Conservation (phyloP, 1,284 basidiomycete species). For the Pyrrhoderma lamaoense region DNA sequence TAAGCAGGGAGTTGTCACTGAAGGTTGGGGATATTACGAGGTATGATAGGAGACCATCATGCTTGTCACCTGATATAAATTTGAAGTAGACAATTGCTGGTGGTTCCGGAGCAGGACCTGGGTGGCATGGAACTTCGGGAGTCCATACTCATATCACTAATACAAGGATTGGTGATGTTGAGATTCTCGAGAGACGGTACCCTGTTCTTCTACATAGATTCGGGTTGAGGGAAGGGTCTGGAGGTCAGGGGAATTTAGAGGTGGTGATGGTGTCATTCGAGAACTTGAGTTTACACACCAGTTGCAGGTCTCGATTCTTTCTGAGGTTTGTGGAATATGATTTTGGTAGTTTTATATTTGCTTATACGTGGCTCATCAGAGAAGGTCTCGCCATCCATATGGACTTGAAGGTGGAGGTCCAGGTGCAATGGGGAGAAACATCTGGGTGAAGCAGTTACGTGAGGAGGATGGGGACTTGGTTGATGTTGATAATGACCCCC, state of each 20-base stretch:
- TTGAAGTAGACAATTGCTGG: constrained; percentile 77
- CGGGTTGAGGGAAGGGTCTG: constrained; percentile 70
- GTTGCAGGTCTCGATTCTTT: constrained; percentile 83
- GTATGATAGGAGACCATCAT: constrained; percentile 29
- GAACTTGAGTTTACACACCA: constrained; percentile 85
- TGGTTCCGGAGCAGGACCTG: constrained; percentile 85
- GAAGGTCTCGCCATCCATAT: constrained; percentile 85
- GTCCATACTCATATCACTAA: constrained; percentile 92
- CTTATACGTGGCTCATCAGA: constrained; percentile 41
- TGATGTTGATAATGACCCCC: constrained; percentile 24
- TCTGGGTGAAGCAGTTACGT: constrained; percentile 80
- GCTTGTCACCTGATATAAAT: constrained; percentile 3
- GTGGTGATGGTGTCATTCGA: constrained; percentile 84
- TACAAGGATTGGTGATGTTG: constrained; percentile 87
- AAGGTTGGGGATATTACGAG: constrained; percentile 96
- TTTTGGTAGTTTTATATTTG: constrained; percentile 11
- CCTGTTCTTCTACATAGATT: constrained; percentile 84
- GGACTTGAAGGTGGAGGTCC: constrained; percentile 82
- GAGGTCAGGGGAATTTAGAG: constrained; percentile 74
- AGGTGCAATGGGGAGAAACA: constrained; percentile 75
- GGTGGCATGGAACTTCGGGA: constrained; percentile 86
- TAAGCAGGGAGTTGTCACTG: constrained; percentile 63
- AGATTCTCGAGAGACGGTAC: constrained; percentile 87
- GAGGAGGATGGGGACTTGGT: constrained; percentile 60
- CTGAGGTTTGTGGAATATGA: constrained; percentile 44